Base-by-base conservation (phyloP, 2,329 filamentous ascomycete species). In the Pestalotiopsis sp. region DNA sequence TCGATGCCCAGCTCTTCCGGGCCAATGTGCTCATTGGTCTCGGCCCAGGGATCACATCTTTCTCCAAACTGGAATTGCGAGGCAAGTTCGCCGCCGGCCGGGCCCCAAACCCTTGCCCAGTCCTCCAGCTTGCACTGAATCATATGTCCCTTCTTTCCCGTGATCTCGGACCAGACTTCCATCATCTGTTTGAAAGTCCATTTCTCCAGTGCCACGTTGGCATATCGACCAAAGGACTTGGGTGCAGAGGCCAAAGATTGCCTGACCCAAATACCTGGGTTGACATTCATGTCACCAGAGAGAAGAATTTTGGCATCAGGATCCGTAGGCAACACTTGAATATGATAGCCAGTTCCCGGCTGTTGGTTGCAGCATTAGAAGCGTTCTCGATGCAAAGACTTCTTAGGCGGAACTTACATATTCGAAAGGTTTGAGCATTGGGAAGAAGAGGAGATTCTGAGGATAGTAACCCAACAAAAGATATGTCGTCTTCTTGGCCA, bases 401-500 rank as follows among this genome's bases (percentile, higher is more conserved):
- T 66, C 13, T 2, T 2, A 12, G 39, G 14, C n/a, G 3, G 12
- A 7, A 27, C 65, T 67, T 49, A 52, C 65, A 23, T 67, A 67
- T 61, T 59, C 65, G 23, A 67, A 49, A 13, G 69, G 69, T 41
- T 58, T 68, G 0, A 67, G 23, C 12, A 69, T 52, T 4, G 70
- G 69, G 25, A 65, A 67, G n/a, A 64, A 69, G 57, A 64, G 20
- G 61, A 76, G 72, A 58, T 80, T 81, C 7, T 70, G 71, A 14
- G 74, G 75, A 58, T 78, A 82, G 58, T 73, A 80, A 2, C 73
- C 72, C 13, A 77, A 65, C 74, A 74, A 79, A 6, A 82, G 68
- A 68, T 80, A 82, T 0, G 80, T 82, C 2, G 81, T 82, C 71
- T 81, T 82, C 11, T 69, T 69, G 2, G 76, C 71, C 17, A 82